phyloP scores from a whole-genome alignment of 2,329 filamentous ascomycete genomes.

The Phialophora tarda region DNA sequence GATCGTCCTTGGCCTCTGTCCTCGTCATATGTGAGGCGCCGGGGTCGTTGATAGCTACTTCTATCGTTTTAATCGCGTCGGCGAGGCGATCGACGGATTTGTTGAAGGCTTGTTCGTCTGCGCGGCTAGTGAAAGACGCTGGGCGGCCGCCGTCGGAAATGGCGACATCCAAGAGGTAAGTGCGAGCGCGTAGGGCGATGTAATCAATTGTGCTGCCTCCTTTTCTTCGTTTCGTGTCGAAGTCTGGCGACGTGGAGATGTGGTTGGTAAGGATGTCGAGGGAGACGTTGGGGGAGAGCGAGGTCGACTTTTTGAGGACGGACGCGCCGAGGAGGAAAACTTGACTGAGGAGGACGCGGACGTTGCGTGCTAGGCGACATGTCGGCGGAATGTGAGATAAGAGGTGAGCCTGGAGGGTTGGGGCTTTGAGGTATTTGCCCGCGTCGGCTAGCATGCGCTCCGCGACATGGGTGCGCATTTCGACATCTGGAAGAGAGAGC shows the following conservation, averaged over 20 bases:
- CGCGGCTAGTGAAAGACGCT: conserved; percentile 39
- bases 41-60: conserved; percentile 71
- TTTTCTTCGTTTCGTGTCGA: conserved; percentile 29
- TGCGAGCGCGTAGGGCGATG: conserved; percentile 66
- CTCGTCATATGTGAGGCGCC: conserved; percentile 74
- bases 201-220: conserved; percentile 60
- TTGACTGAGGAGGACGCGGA: conserved; percentile 49
- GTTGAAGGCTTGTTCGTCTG: conserved; percentile 66
- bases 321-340: conserved; percentile 36
- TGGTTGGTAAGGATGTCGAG: conserved; percentile 32
- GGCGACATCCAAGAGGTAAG: conserved; percentile 73
- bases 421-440: conserved; percentile 43
- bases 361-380: conserved; percentile 45
- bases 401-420: conserved; percentile 48
- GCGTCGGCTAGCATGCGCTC: conserved; percentile 35
- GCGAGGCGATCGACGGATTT: conserved; percentile 70
- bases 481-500: conserved; percentile 28
- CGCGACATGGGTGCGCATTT: conserved; percentile 26
- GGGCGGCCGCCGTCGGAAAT: conserved; percentile 66
- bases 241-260: conserved; percentile 35
- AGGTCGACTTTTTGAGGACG: neutral
- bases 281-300: conserved; percentile 13
- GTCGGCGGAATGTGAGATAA: conserved; percentile 49
- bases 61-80: conserved; percentile 61
- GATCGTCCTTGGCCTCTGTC: conserved; percentile 75